phyloP scores from a whole-genome alignment of 768 basidiomycete genomes.

The Sutorius australiensis region DNA sequence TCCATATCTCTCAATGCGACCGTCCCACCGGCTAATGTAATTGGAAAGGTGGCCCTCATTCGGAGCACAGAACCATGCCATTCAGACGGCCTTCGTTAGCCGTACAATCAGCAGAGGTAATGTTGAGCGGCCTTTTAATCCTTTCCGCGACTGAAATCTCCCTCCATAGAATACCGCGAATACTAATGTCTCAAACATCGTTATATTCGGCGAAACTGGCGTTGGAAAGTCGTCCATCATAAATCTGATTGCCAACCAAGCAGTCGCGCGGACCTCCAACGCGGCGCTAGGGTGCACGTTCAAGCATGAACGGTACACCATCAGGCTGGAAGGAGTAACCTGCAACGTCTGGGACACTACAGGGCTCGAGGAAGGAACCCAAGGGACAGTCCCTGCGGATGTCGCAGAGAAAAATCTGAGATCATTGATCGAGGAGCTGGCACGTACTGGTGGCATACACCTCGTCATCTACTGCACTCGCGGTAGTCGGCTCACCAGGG shows the following conservation, averaged over 20 bases:
- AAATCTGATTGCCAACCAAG: background rate
- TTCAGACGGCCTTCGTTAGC: background rate
- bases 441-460: conserved; percentile 3
- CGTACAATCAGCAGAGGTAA: background rate
- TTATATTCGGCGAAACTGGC: conserved; percentile 2
- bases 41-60: background rate
- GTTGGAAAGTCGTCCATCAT: conserved; percentile 5
- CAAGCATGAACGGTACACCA: background rate
- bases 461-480: conserved; percentile 9
- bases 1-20: background rate
- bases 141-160: background rate
- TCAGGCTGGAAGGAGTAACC: background rate
- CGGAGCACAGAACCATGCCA: too few species aligned
- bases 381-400: conserved; percentile 6
- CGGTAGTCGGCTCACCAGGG: conserved; percentile 1
- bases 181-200: background rate
- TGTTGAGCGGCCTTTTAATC: too few species aligned
- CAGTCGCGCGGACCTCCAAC: background rate
- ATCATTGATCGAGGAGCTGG: background rate
- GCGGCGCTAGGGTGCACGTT: conserved; percentile 2
- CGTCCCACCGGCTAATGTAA: too few species aligned
- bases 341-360: conserved; percentile 7
- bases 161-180: background rate
- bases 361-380: conserved; percentile 5
- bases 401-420: background rate